These are phyloP conservation scores for Lipomyces chichibuensis DNA, from an alignment of 805 yeast genomes.

Conservation along the genomic window DNA sequence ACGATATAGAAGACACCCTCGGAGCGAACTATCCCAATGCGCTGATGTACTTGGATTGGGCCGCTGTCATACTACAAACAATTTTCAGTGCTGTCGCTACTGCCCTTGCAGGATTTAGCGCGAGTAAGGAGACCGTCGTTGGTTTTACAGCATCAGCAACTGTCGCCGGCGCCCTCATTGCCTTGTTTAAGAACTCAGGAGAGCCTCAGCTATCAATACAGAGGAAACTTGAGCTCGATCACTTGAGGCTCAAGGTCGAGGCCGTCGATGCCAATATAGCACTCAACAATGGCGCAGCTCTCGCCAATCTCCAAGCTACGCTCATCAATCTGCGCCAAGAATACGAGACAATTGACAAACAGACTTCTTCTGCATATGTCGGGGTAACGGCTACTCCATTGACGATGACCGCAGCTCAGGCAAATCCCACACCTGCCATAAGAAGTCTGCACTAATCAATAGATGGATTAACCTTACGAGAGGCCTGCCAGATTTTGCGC, in stretches of 20 bases:
- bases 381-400: not conserved
- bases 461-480: no score
- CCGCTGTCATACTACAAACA: not conserved
- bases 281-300: not conserved
- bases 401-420: not conserved
- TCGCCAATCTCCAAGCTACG: not conserved
- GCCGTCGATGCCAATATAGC: not conserved
- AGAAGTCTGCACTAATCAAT: no score
- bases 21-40: not conserved
- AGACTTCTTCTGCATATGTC: not conserved
- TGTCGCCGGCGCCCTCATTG: not conserved
- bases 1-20: constrained; percentile 3
- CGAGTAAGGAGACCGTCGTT: not conserved
- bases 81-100: constrained; percentile 4
- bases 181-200: not conserved
- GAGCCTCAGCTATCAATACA: constrained; percentile 1
- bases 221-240: constrained; percentile 2
- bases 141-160: not conserved
- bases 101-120: not conserved
- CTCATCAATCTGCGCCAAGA: constrained; percentile 2
- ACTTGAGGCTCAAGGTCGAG: constrained; percentile 4
- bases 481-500: no score
- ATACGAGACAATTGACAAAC: not conserved
- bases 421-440: no score
- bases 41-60: not conserved